Conservation (phyloP, 257 asterid genomes). For the Solanum phureja region DNA sequence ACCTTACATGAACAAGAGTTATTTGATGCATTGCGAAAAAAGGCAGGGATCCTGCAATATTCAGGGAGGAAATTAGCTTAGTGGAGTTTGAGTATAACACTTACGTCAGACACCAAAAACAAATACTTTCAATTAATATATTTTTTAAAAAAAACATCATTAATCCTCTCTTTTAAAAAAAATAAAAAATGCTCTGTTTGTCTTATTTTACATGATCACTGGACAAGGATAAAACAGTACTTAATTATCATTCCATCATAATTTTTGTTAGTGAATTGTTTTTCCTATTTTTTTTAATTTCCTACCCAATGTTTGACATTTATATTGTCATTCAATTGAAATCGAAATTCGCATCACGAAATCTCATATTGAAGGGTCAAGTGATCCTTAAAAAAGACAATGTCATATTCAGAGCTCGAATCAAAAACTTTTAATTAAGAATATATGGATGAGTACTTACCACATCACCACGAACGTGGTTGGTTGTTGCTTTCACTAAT, state of each 20-base stretch:
- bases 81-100: background rate
- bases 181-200: no score
- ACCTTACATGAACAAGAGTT: background rate
- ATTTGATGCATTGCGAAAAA: background rate
- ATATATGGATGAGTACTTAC: background rate
- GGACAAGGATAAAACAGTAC: background rate
- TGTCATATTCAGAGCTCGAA: background rate
- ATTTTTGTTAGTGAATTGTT: background rate
- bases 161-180: background rate
- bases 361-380: background rate
- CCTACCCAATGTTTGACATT: rapidly evolving
- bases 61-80: background rate
- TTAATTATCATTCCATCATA: background rate
- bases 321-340: background rate
- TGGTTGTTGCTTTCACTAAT: background rate
- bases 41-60: background rate
- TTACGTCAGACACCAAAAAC: background rate
- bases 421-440: rapidly evolving
- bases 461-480: background rate
- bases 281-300: background rate
- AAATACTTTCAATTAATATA: background rate
- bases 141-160: background rate
- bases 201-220: background rate
- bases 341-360: background rate
- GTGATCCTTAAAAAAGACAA: background rate